A percentile compares a stretch with the other conserved stretches of the same genome.
Evolutionary conservation across 345 rosid genomes (phyloP).

Genomic region (Citrus unshiu): DNA sequence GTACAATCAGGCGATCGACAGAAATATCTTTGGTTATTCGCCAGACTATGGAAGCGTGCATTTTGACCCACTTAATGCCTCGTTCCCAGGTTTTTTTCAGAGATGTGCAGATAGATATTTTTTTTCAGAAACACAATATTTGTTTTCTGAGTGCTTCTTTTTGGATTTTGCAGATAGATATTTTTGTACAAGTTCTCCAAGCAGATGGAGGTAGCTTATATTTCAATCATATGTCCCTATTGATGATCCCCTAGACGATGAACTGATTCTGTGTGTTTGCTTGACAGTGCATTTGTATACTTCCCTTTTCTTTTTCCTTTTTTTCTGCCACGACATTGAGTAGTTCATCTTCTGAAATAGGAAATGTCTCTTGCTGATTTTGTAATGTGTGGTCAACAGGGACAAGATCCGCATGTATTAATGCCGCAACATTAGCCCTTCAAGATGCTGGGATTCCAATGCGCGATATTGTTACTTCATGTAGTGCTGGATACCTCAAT

Average conservation of each 20-base stretch:
- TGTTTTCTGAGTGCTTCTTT: slow-evolving; percentile 8
- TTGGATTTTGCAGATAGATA: slow-evolving; percentile 65
- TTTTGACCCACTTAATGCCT: slow-evolving; percentile 77
- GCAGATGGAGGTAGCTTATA: slow-evolving; percentile 86
- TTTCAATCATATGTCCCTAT: slow-evolving; percentile 1
- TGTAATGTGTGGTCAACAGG: slow-evolving; percentile 33
- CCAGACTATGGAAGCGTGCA: slow-evolving; percentile 94
- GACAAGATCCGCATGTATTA: slow-evolving; percentile 94
- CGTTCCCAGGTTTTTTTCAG: slow-evolving; percentile 74
- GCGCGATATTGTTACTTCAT: slow-evolving; percentile 87
- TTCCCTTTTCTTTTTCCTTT: neutral
- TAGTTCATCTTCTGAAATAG: neutral
- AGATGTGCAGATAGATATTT: slow-evolving; percentile 11
- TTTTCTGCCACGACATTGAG: neutral
- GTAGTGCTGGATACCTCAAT: slow-evolving; percentile 94
- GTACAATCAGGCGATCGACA: slow-evolving; percentile 74
- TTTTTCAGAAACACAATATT: neutral
- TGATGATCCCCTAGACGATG: neutral
- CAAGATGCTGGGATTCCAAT: slow-evolving; percentile 99
- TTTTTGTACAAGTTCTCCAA: slow-evolving; percentile 93
- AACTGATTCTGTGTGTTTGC: neutral
- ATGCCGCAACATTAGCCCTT: slow-evolving; percentile 94
- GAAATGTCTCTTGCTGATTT: neutral
- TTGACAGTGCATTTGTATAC: neutral
- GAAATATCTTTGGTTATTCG: slow-evolving; percentile 91